Conservation (phyloP, 2,329 filamentous ascomycete species). For the Raffaelea ambrosiae region DNA sequence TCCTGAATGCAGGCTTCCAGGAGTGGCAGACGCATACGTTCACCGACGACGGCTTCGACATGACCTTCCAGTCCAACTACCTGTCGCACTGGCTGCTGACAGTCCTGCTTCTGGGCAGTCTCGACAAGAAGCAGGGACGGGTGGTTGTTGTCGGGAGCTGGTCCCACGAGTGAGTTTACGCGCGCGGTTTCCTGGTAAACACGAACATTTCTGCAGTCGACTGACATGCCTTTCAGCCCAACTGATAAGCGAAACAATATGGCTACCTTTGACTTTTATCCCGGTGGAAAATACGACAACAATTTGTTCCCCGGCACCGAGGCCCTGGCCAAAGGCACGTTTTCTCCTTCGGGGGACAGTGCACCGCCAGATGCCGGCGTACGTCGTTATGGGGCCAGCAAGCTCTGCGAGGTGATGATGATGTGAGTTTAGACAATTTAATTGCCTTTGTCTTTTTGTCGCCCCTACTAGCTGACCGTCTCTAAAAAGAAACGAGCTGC, state of each 20-base stretch:
- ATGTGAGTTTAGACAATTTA: constrained; percentile 18
- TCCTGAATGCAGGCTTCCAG: constrained; percentile 18
- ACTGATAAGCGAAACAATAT: too few relatives aligned
- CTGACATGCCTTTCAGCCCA: too few relatives aligned
- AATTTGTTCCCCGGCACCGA: constrained; percentile 16
- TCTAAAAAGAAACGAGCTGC: constrained; percentile 16
- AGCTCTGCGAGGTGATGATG: constrained; percentile 24
- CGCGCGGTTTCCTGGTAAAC: too few relatives aligned
- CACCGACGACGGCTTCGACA: constrained; percentile 23
- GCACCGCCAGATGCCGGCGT: constrained; percentile 16
- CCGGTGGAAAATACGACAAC: constrained; percentile 15
- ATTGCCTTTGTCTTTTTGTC: too few relatives aligned
- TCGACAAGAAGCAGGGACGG: constrained; percentile 22
- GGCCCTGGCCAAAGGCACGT: constrained; percentile 18
- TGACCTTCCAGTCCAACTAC: constrained; percentile 22
- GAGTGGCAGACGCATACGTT: constrained; percentile 17
- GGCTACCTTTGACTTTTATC: constrained; percentile 13
- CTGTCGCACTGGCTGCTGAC: constrained; percentile 23
- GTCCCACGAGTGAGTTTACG: constrained; percentile 23
- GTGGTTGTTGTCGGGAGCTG: constrained; percentile 23
- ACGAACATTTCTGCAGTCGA: constrained; percentile 9
- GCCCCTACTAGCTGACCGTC: too few relatives aligned
- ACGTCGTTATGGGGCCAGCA: constrained; percentile 23
- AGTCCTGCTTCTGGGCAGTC: constrained; percentile 22
- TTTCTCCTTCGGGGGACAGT: constrained; percentile 17